Conservation (phyloP, 208 protist species). For the Leishmania lainsoni region DNA sequence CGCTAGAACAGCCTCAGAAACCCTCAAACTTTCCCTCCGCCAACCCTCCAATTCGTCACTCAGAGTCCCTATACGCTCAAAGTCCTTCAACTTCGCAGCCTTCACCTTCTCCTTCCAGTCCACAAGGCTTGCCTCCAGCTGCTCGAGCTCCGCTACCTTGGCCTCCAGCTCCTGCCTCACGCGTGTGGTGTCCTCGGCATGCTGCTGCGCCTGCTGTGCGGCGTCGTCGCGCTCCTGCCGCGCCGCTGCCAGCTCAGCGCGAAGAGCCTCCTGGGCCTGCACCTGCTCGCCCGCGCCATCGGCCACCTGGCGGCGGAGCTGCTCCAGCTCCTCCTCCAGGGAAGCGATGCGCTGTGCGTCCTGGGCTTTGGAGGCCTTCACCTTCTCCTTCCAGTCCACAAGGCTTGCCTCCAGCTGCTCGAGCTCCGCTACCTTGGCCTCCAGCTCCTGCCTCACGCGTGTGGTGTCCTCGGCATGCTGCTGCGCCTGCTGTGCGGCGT, state of each 20-base stretch:
- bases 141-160: background rate
- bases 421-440: background rate
- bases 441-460: background rate
- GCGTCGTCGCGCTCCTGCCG: background rate
- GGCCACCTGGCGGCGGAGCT: background rate
- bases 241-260: background rate
- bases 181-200: background rate
- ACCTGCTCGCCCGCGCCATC: background rate
- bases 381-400: slow-evolving; percentile 68
- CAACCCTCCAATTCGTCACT: background rate
- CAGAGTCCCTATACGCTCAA: background rate
- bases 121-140: background rate
- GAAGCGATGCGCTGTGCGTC: background rate
- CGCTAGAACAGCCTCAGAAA: background rate
- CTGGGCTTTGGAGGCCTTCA: slow-evolving; percentile 43
- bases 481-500: slow-evolving; percentile 11
- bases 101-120: background rate
- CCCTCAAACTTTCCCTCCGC: background rate
- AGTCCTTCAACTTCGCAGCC: background rate
- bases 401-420: background rate
- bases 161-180: background rate
- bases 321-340: background rate
- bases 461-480: slow-evolving; percentile 8
- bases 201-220: background rate
- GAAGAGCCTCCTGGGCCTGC: background rate